A percentile compares a stretch with the other conserved stretches of the same genome.
Evolutionary conservation across 768 basidiomycete genomes (phyloP).

Genomic region (Lentinula edodes): DNA sequence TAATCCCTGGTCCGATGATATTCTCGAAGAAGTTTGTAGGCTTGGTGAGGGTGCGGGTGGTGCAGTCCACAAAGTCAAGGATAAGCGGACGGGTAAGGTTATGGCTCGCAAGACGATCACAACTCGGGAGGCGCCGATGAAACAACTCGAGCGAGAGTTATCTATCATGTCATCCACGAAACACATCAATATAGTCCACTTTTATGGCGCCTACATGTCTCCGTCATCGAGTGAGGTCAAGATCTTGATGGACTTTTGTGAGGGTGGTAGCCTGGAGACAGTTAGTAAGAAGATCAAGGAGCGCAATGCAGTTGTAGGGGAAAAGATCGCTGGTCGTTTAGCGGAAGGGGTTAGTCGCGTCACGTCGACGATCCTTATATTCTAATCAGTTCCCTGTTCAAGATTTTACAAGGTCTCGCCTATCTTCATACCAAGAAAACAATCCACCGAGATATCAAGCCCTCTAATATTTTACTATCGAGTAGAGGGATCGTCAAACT

Average conservation of each 20-base stretch:
- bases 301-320: conserved; percentile 72
- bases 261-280: conserved; percentile 86
- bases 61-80: conserved; percentile 90
- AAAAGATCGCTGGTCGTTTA: conserved; percentile 85
- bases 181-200: conserved; percentile 84
- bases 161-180: conserved; percentile 81
- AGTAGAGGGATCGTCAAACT: conserved; percentile 87
- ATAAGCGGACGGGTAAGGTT: conserved; percentile 70
- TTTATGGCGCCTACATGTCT: conserved; percentile 89
- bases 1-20: conserved; percentile 57
- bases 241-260: conserved; percentile 88
- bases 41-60: conserved; percentile 96
- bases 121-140: conserved; percentile 83
- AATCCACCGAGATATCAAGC: conserved; percentile 95
- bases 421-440: conserved; percentile 90
- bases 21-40: conserved; percentile 70
- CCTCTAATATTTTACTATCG: conserved; percentile 88
- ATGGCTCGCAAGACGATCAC: conserved; percentile 96
- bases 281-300: conserved; percentile 83
- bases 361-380: conserved; percentile 3
- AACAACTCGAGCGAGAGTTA: conserved; percentile 90
- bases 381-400: conserved; percentile 8
- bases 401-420: conserved; percentile 88
- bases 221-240: conserved; percentile 89
- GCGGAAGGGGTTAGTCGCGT: conserved; percentile 76